A percentile compares a stretch with the other conserved stretches of the same genome.
These are phyloP conservation scores for Sporobolomyces pararoseus DNA, from an alignment of 768 basidiomycete genomes.

Conservation along the genomic window DNA sequence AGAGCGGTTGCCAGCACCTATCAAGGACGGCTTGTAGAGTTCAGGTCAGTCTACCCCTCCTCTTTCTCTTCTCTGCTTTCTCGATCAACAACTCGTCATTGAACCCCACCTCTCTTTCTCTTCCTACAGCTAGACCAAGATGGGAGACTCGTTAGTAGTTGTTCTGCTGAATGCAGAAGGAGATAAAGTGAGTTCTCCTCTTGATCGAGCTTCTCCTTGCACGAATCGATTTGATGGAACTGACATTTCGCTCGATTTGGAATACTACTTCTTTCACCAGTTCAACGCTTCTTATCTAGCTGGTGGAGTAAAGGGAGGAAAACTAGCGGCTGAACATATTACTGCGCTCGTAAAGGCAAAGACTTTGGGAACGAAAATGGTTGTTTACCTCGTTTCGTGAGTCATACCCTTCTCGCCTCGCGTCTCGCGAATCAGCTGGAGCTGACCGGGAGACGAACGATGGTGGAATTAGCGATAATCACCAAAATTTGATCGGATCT, in stretches of 20 bases:
- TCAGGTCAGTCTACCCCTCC: too few relatives aligned
- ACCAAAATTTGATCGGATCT: not conserved
- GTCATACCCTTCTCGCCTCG: not conserved
- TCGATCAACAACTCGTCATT: not conserved
- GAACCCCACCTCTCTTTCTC: too few relatives aligned
- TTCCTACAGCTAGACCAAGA: not conserved
- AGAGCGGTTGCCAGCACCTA: too few relatives aligned
- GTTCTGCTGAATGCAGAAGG: conserved; percentile 18
- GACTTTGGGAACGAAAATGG: not conserved
- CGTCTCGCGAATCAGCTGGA: too few relatives aligned
- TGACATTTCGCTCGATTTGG: not conserved
- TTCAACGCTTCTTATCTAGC: conserved; percentile 3
- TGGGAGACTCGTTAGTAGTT: conserved; percentile 3
- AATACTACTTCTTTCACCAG: not conserved
- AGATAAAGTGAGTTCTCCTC: conserved; percentile 8
- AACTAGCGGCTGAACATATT: not conserved
- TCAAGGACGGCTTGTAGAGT: too few relatives aligned
- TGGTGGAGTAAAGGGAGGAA: not conserved
- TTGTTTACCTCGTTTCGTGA: conserved; percentile 22
- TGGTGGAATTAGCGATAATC: not conserved
- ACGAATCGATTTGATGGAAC: too few relatives aligned
- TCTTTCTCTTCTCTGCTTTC: not conserved
- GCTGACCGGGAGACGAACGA: not conserved
- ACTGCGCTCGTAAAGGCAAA: not conserved
- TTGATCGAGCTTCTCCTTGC: not conserved